Evolutionary conservation across 2,329 filamentous ascomycete species (phyloP).

Genomic region (Diaporthe batatas): DNA sequence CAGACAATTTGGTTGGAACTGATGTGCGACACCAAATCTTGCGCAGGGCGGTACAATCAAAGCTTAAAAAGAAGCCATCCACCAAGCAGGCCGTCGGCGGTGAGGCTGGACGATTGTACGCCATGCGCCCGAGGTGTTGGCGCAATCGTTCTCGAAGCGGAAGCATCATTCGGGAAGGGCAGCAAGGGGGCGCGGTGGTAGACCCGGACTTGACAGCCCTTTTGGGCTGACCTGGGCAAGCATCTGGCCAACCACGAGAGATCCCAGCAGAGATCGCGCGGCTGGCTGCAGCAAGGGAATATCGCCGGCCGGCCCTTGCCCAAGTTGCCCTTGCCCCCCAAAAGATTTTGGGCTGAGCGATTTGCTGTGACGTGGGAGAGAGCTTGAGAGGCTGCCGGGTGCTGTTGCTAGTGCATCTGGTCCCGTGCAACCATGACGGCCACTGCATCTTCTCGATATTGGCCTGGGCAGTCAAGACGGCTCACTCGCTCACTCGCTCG

Average conservation of each 20-base stretch:
- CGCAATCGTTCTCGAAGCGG: slow-evolving; percentile 28
- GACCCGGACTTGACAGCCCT: slow-evolving; percentile 20
- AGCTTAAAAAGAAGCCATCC: slow-evolving; percentile 4
- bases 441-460: slow-evolving; percentile 23
- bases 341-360: slow-evolving; percentile 26
- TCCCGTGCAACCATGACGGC: slow-evolving; percentile 7
- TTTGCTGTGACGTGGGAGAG: slow-evolving; percentile 1
- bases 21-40: slow-evolving; percentile 6
- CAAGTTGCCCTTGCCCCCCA: slow-evolving; percentile 21
- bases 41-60: neutral
- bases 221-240: slow-evolving; percentile 10
- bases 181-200: neutral
- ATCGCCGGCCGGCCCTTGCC: slow-evolving; percentile 23
- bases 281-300: slow-evolving; percentile 27
- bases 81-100: slow-evolving; percentile 21
- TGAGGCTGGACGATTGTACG: slow-evolving; percentile 6
- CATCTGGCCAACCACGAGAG: slow-evolving; percentile 25
- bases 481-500: neutral
- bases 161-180: slow-evolving; percentile 29
- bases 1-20: neutral
- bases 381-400: slow-evolving; percentile 20
- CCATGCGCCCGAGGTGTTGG: neutral
- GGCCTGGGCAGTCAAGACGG: neutral
- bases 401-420: slow-evolving; percentile 5
- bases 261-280: neutral